A percentile compares a stretch with the other conserved stretches of the same genome.
phyloP scores from a whole-genome alignment of 1,139 yeast genomes.

The Wickerhamomyces sp. region DNA sequence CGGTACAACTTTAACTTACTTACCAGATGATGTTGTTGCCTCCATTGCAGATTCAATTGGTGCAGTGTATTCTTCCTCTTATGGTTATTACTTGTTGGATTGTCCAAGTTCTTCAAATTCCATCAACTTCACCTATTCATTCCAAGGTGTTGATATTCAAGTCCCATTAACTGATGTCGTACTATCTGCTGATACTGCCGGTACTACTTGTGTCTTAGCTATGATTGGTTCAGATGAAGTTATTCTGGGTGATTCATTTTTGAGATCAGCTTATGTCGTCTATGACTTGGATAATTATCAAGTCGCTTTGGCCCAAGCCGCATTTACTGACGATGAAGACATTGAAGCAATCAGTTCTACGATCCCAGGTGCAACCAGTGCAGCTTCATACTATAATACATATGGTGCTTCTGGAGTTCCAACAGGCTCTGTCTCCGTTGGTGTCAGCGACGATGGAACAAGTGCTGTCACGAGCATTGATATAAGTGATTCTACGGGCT shows the following conservation, averaged over 20 bases:
- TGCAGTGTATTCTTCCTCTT: constrained; percentile 29
- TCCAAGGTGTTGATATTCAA: constrained; percentile 45
- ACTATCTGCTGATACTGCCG: constrained; percentile 6
- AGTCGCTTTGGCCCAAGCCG: constrained; percentile 49
- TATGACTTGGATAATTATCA: constrained; percentile 1
- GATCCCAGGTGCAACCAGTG: constrained; percentile 44
- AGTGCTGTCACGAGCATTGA: too few species aligned
- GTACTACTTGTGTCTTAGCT: constrained; percentile 31
- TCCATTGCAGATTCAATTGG: constrained; percentile 35
- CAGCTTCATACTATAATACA: constrained; percentile 28
- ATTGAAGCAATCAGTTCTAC: constrained; percentile 38
- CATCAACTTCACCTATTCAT: constrained; percentile 40
- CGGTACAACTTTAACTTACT: constrained; percentile 58
- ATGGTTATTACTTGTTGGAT: constrained; percentile 16
- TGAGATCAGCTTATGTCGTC: constrained; percentile 71
- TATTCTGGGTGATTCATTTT: constrained; percentile 68
- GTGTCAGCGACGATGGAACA: background rate
- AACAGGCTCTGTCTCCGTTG: constrained; percentile 1
- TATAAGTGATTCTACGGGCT: too few species aligned
- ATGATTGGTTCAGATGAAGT: constrained; percentile 28
- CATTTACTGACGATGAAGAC: constrained; percentile 32
- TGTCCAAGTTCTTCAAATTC: constrained; percentile 23
- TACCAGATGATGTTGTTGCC: constrained; percentile 40
- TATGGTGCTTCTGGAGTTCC: constrained; percentile 7
- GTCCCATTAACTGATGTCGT: constrained; percentile 26